Evolutionary conservation across 2,329 filamentous ascomycete species (phyloP), one percentile per base, ranked within the genome.

Genomic region (Alternaria gaisen): DNA sequence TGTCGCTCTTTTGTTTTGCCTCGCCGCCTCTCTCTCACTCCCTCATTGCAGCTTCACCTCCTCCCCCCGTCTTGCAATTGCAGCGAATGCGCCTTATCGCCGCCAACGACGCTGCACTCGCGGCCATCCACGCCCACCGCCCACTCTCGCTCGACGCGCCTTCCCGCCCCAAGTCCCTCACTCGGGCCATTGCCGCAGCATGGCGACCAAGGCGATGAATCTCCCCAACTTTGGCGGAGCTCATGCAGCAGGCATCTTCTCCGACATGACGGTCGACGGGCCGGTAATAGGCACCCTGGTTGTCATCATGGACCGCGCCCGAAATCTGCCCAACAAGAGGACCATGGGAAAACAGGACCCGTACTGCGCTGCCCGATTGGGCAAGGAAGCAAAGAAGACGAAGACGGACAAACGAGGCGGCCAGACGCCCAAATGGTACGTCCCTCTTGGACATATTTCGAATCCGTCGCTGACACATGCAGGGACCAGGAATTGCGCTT

Each of bases 401-500:
- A 90, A 91, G 41, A 97, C 94, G 5, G 95, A 99, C 80, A 89
- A 94, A 71, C 87, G 95, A 75, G 95, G 95, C 66, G 95, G 95
- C 42, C 95, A 99, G 81, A 98, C 95, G 40, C 95, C 95, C 8
- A 90, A 87, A 86, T 99, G 95, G 95, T 97, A 87, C 78, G 88
- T 63, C 16, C 28, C n/a, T 20, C 7, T 46, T 38, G n/a, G 30
- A 18, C 16, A 6, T 41, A 48, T 40, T 20, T 54, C 22, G 16
- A 50, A 28, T 8, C 28, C 24, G n/a, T 16, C 43, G 62, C 71
- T 72, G 50, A 73, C 63, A 41, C 26, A 51, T 66, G 26, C 74
- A 99, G 95, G 95, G 95, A 99, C 79, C 93, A 98, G 80, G 95
- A 99, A 79, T 87, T 99, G 44, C 92, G 95, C 63, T 99, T 98